A percentile compares a stretch with the other conserved stretches of the same genome.
These are phyloP conservation scores for Wickerhamiella cacticola DNA, from an alignment of 805 yeast genomes.

Conservation along the genomic window DNA sequence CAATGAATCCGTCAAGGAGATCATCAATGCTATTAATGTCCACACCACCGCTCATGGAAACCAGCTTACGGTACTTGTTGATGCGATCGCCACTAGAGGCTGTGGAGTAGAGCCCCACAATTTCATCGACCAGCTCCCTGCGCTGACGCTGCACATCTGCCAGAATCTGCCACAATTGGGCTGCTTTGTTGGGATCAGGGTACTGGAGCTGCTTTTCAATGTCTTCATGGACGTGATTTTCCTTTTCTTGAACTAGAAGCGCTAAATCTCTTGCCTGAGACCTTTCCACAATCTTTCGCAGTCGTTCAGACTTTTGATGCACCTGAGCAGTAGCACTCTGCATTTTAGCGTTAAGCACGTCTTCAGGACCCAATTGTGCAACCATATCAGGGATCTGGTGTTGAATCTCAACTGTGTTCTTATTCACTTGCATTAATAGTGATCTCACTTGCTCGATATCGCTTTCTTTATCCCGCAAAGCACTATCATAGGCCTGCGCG, in stretches of 20 bases:
- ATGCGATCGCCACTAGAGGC: constrained; percentile 44
- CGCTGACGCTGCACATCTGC: constrained; percentile 31
- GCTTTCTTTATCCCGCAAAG: constrained; percentile 42
- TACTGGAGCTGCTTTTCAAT: constrained; percentile 19
- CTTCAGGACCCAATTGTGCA: constrained; percentile 26
- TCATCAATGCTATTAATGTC: constrained; percentile 70
- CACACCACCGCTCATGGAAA: constrained; percentile 65
- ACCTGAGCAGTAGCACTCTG: constrained; percentile 25
- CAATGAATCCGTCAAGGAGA: constrained; percentile 65
- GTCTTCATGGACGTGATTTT: constrained; percentile 27
- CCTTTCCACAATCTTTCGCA: constrained; percentile 43
- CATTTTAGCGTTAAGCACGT: constrained; percentile 17
- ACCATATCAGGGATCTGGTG: constrained; percentile 25
- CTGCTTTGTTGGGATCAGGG: constrained; percentile 17
- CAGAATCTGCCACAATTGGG: constrained; percentile 19
- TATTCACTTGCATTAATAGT: constrained; percentile 33
- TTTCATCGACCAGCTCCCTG: constrained; percentile 15
- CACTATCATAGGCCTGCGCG: constrained; percentile 41
- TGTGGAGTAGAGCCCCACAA: constrained; percentile 33
- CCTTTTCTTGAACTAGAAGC: constrained; percentile 45
- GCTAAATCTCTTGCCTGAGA: constrained; percentile 54
- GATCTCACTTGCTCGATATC: constrained; percentile 40
- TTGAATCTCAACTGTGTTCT: constrained; percentile 32
- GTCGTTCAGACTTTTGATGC: constrained; percentile 25
- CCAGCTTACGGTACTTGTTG: constrained; percentile 66